phyloP scores from a whole-genome alignment of 1,139 yeast species.

The Scheffersomyces cryptocercus region DNA sequence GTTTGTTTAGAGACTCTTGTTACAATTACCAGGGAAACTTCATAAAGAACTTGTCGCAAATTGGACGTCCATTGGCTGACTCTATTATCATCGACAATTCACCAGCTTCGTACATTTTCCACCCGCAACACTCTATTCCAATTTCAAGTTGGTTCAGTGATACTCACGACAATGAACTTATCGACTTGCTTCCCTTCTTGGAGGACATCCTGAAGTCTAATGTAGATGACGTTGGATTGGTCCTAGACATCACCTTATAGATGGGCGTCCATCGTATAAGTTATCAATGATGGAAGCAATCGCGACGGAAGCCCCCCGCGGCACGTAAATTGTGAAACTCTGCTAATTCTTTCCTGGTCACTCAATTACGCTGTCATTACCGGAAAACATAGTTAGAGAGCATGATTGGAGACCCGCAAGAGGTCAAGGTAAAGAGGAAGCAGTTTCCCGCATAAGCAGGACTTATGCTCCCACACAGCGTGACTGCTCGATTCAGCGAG shows the following conservation, averaged over 20 bases:
- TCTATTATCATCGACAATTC: conserved; percentile 92
- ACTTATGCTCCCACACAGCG: no score
- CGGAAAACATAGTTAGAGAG: no score
- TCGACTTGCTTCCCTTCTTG: conserved; percentile 87
- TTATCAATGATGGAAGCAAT: no score
- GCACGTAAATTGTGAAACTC: no score
- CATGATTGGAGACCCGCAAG: no score
- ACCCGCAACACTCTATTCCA: conserved; percentile 98
- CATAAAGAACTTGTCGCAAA: conserved; percentile 87
- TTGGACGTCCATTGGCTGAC: conserved; percentile 88
- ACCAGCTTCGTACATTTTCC: conserved; percentile 95
- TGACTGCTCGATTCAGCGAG: no score
- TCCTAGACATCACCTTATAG: conserved; percentile 67
- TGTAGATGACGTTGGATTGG: conserved; percentile 82
- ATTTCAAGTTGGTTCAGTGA: conserved; percentile 98
- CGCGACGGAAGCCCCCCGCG: no score
- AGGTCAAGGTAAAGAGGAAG: no score
- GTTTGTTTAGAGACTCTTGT: conserved; percentile 81
- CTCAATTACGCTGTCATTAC: no score
- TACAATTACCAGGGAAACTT: conserved; percentile 79
- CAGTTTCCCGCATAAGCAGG: no score
- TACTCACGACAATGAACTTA: conserved; percentile 91
- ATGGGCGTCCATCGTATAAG: background rate
- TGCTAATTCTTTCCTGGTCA: no score
- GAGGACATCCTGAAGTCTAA: conserved; percentile 71